Conservation (phyloP, 1,284 basidiomycete species). For the Austroboletus niveus region DNA sequence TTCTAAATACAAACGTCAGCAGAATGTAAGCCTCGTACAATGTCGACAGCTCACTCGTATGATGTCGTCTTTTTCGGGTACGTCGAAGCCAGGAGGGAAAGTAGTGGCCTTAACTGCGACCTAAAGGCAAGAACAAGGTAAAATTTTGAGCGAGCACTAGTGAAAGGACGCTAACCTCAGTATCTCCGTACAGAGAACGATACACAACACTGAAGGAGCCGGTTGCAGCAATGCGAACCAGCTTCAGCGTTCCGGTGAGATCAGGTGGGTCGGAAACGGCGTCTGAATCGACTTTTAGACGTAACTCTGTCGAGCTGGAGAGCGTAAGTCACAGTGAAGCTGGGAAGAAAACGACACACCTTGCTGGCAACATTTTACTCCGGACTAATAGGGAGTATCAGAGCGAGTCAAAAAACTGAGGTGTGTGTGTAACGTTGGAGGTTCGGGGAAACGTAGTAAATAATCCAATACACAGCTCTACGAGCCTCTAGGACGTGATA, state of each 20-base stretch:
- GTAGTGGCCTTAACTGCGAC: neutral
- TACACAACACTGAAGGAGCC: neutral
- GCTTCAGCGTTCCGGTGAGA: neutral
- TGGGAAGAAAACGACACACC: neutral
- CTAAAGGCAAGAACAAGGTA: neutral
- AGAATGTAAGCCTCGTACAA: neutral
- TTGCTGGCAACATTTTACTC: neutral
- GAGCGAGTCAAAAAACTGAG: no score
- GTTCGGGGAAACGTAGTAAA: no score
- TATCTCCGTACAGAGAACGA: neutral
- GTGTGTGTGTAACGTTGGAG: no score
- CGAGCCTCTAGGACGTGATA: no score
- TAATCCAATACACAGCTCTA: no score
- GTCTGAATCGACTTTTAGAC: neutral
- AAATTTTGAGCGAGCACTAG: neutral
- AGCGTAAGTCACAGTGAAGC: neutral
- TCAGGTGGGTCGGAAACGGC: neutral
- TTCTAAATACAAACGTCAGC: conserved; percentile 1
- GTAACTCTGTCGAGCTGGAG: neutral
- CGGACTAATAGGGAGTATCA: no score
- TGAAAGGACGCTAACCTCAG: neutral
- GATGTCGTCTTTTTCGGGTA: neutral
- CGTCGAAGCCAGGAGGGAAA: neutral
- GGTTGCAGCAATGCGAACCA: neutral
- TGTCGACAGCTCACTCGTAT: neutral